Percentiles rank a stretch among this genome's conserved stretches.
phyloP scores from a whole-genome alignment of 1,139 yeast species.

The Taiozyma sp. region DNA sequence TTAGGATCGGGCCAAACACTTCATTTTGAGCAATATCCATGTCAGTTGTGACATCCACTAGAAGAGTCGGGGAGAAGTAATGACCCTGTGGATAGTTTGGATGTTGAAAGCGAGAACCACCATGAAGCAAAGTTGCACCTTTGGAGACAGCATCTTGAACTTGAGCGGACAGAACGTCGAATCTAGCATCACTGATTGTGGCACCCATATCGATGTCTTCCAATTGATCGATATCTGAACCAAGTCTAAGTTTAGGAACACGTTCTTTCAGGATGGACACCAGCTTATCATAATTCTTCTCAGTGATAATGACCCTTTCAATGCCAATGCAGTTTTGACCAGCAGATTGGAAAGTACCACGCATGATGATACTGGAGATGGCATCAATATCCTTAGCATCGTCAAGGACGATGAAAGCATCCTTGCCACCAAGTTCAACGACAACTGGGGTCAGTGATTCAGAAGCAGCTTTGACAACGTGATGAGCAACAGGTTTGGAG shows the following conservation, averaged over 20 bases:
- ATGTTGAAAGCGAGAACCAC: conserved; percentile 76
- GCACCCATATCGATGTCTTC: conserved; percentile 96
- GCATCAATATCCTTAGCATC: conserved; percentile 53
- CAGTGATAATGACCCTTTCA: conserved; percentile 83
- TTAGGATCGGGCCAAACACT: conserved; percentile 88
- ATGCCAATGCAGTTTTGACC: conserved; percentile 98
- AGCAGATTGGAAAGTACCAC: conserved; percentile 95
- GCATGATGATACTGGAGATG: conserved; percentile 76
- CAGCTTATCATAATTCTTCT: conserved; percentile 57
- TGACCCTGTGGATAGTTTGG: conserved; percentile 96
- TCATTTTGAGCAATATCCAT: conserved; percentile 86
- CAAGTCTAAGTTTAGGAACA: conserved; percentile 62
- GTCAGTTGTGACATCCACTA: conserved; percentile 71
- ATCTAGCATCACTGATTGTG: conserved; percentile 75
- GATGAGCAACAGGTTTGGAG: conserved; percentile 89
- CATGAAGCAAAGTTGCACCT: conserved; percentile 78
- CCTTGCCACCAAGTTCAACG: conserved; percentile 95
- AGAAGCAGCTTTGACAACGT: conserved; percentile 79
- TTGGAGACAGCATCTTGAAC: conserved; percentile 68
- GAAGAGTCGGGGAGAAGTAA: conserved; percentile 83
- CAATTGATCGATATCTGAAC: conserved; percentile 87
- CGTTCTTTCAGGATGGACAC: conserved; percentile 53
- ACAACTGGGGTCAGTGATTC: conserved; percentile 86
- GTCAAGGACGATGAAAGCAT: conserved; percentile 81
- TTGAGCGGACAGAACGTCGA: conserved; percentile 58